Evolutionary conservation across 2,329 filamentous ascomycete species (phyloP), one percentile per base, ranked within the genome.

Genomic region (Pyrenophora seminiperda): DNA sequence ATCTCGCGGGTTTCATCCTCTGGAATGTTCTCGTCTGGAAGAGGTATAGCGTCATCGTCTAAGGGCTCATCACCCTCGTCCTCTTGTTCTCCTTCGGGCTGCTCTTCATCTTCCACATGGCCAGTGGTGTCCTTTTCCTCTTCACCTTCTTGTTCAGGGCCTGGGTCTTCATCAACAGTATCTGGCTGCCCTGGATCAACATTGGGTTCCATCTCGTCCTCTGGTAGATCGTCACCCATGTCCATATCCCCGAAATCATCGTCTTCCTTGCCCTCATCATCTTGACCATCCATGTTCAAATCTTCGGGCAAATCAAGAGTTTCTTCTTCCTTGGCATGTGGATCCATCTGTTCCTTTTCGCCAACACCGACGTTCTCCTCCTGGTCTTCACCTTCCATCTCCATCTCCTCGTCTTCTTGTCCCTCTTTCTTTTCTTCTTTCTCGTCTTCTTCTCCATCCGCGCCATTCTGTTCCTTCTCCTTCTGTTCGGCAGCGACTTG

Each of bases 271-370:
- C 84, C 78, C 4, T 82, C 82, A 14, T 81, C 79, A 7, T 75
- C 82, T 20, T 89, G 78, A 7, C 83, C 87, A 57, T 93, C 88
- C 47, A 94, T 81, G 49, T 95, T 86, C 80, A 97, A 88, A 58
- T 96, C 90, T 33, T 96, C 91, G 0, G 91, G 91, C 17, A 96
- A 78, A 37, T 92, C 91, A 52, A 96, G 78, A 2, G 87, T 86
- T 53, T 96, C 86, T 62, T 91, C 87, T 68, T 96, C 88, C 61
- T 93, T 83, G 2, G 90, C 83, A 63, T 93, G 87, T 42, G 91
- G 87, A 70, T 90, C 86, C 52, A 83, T 81, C 52, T 83, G 79
- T 68, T 89, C 85, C 44, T 77, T 77, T 43, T 88, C 83, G 52
- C 92, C 84, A 61, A 86, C 83, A 19, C 82, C 84, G 22, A 84